Conservation (phyloP, 2,329 filamentous ascomycete genomes). For the Sporothrix pseudoabietina region DNA sequence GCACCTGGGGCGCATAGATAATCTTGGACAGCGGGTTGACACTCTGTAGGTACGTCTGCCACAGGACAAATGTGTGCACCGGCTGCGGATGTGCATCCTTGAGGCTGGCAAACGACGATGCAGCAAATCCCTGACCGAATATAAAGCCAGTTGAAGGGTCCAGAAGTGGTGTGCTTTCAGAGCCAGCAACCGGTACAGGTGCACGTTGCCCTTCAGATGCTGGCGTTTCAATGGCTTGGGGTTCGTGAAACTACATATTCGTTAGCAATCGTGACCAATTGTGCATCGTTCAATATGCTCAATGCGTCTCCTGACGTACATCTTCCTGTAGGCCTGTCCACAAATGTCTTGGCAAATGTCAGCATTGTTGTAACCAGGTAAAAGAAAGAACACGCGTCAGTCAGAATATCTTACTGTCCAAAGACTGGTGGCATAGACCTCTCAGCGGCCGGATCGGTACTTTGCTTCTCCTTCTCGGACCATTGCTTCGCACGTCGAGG, state of each 20-base stretch:
- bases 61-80: conserved; percentile 42
- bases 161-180: conserved; percentile 48
- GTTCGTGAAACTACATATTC: conserved; percentile 34
- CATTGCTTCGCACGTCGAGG: not conserved
- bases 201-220: conserved; percentile 29
- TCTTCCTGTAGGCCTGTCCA: conserved; percentile 36
- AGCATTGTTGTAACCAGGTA: conserved; percentile 35
- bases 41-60: conserved; percentile 51
- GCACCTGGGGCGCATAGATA: conserved; percentile 52
- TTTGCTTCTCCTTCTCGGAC: not conserved
- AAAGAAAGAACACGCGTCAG: not conserved
- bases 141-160: conserved; percentile 44
- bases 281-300: not conserved
- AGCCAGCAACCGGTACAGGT: conserved; percentile 42
- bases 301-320: conserved; percentile 16
- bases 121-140: conserved; percentile 27
- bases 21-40: conserved; percentile 57
- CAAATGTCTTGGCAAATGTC: conserved; percentile 32
- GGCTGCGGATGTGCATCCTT: conserved; percentile 43
- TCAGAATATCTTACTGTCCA: conserved; percentile 25
- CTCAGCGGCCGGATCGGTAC: not conserved
- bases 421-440: conserved; percentile 3
- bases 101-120: conserved; percentile 21
- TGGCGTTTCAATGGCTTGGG: conserved; percentile 30
- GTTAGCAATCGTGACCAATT: not conserved